Evolutionary conservation across 1,139 yeast genomes (phyloP), one percentile per base, ranked within the genome.

Genomic region (Debaryomyces robertsiae): DNA sequence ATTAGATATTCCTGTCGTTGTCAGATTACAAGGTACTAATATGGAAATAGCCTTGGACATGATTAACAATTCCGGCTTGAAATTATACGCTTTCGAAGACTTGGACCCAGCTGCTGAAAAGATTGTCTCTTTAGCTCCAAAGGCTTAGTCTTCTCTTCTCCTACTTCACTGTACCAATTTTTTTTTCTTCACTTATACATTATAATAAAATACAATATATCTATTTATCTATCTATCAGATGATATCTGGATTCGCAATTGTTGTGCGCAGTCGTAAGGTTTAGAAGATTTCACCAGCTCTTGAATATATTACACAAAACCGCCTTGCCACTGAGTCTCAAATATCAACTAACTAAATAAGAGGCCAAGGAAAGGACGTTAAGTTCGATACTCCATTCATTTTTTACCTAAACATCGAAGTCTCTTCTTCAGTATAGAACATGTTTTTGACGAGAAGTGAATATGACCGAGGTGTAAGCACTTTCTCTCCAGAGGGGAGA

Each of bases 381-480:
- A 27, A 18, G 15, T 15, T 28, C 14, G 27, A 34, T 33, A 32
- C 29, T 38, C 16, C 19, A 27, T 11, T 30, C n/a, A 13, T 32
- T 33, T 27, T 28, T 22, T 14, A 17, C 6, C 34, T 27, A 36
- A 13, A 24, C 16, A 31, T 13, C 18, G 25, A 19, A 11, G 25
- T 11, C 17, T 15, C 30, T 32, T 40, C 40, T 27, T 28, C 19
- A 14, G 18, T 18, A 3, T 18, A 19, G 27, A 38, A 24, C 15
- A 93, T 93, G 99, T 94, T 94, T 70, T 79, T 94, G 55, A 94
- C 98, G 18, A 84, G 99, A 84, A 87, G 96, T 69, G 99, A 94
- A 75, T 94, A 94, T 67, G 99, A 94, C 63, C 87, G 99, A 67
- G 98, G 98, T 49, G 98, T 94, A 42, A 86, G 95, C 59, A 93